Percentiles rank a stretch among this genome's conserved stretches.
Evolutionary conservation across 345 rosid species (phyloP).

Genomic region (Hypericum perforatum): DNA sequence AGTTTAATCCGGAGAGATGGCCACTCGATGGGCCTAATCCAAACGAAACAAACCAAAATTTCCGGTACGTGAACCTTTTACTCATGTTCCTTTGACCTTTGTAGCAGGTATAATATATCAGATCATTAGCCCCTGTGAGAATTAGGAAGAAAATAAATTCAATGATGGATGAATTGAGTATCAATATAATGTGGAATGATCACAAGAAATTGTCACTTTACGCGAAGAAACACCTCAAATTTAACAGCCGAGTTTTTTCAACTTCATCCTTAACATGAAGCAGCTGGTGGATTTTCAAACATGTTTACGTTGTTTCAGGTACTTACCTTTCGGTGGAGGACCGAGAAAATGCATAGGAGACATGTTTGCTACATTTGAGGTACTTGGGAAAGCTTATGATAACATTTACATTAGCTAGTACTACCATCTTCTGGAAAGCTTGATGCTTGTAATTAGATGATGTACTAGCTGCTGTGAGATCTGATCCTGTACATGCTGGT

Average conservation of each 20-base stretch:
- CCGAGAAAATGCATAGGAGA: conserved; percentile 93
- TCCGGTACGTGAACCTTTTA: conserved; percentile 34
- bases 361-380: conserved; percentile 95
- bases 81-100: neutral
- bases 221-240: too few relatives aligned
- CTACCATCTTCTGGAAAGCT: neutral
- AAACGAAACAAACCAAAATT: conserved; percentile 89
- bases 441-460: neutral
- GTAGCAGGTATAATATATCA: too few relatives aligned
- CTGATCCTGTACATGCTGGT: neutral
- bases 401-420: neutral
- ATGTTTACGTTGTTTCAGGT: conserved; percentile 32
- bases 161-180: too few relatives aligned
- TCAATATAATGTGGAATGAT: too few relatives aligned
- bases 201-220: too few relatives aligned
- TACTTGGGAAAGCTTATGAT: conserved; percentile 8
- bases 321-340: conserved; percentile 98
- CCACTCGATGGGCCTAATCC: conserved; percentile 92
- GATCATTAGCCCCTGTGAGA: too few relatives aligned
- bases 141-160: too few relatives aligned
- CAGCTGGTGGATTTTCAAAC: neutral
- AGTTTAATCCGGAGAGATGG: conserved; percentile 97
- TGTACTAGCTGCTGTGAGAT: neutral
- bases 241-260: too few relatives aligned
- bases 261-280: too few relatives aligned